Conservation (phyloP, 1,284 basidiomycete genomes). For the Fomitopsis pinicola region DNA sequence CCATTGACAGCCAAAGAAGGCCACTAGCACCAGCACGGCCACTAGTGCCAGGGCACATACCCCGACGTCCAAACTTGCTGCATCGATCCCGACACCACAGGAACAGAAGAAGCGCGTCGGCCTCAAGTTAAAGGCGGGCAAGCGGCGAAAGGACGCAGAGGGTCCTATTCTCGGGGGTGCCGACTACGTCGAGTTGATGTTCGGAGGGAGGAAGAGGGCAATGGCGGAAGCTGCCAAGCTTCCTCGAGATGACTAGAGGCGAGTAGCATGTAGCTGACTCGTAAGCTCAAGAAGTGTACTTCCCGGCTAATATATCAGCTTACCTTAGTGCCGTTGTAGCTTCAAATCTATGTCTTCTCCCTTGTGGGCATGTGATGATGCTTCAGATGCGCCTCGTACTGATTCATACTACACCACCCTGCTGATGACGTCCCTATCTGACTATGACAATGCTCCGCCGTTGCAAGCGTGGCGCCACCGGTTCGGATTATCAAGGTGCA, state of each 20-base stretch:
- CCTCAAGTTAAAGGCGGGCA: constrained; percentile 35
- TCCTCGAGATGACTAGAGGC: constrained; percentile 22
- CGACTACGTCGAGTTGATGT: constrained; percentile 69
- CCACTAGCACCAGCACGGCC: constrained; percentile 11
- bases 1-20: constrained; percentile 18
- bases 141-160: constrained; percentile 21
- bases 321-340: no score
- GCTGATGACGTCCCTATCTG: no score
- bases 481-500: no score
- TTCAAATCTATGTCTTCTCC: no score
- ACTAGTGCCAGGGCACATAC: constrained; percentile 6
- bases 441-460: no score
- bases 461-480: no score
- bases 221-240: constrained; percentile 61
- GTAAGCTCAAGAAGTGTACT: no score
- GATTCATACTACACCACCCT: no score
- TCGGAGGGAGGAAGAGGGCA: constrained; percentile 64
- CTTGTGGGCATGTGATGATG: no score
- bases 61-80: constrained; percentile 5
- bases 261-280: neutral
- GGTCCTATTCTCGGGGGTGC: constrained; percentile 63
- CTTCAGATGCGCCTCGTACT: no score
- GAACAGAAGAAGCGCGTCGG: constrained; percentile 41
- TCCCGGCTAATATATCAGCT: no score
- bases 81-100: constrained; percentile 10